Evolutionary conservation across 441 rosid genomes (phyloP), one percentile per base, ranked within the genome.

Genomic region (Pelargonium fulgidum): DNA sequence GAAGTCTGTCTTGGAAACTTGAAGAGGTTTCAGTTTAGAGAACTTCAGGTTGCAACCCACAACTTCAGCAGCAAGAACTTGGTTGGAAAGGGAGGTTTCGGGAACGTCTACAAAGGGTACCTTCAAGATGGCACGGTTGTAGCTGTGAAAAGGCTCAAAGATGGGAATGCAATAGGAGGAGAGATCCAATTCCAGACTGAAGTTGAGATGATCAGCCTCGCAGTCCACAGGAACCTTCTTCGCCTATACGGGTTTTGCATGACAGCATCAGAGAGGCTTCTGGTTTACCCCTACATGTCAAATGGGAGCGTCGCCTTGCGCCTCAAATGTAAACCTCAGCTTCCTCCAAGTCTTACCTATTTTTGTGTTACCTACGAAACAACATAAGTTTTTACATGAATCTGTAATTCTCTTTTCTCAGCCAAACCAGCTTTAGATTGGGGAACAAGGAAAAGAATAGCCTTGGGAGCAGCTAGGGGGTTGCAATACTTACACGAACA

Each of bases 201-300:
- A 81, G 92, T 93, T 62, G 97, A 93, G 85, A 89, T 93, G 94
- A 93, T 93, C 79, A 91, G 97, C 86, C 81, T 93, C 73, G 98
- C 98, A 1, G 97, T 93, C 56, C 98, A 91, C 56, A 84, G 98
- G 10, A 91, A 91, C 79, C 91, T 93, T 71, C 96, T 91, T 22
- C 80, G 92, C 70, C 83, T 93, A 19, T 86, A 85, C 20, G 98
- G 98, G 13, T 91, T 91, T 68, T 89, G 93, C 66, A 86, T 91
- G 78, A 86, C 98, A 19, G 79, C 88, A 48, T 72, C 88, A 14
- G 98, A 93, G 78, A 86, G 86, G 83, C 89, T 93, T 70, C 89
- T 93, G 54, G 93, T 93, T 67, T 93, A 93, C 61, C 96, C 97
- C 1, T 89, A 85, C 79, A 93, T 93, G 98, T 88, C 97, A 11